Evolutionary conservation across 139 green algal genomes (phyloP), one percentile per base, ranked within the genome.

Genomic region (Chlamydomonas schloesseri): DNA sequence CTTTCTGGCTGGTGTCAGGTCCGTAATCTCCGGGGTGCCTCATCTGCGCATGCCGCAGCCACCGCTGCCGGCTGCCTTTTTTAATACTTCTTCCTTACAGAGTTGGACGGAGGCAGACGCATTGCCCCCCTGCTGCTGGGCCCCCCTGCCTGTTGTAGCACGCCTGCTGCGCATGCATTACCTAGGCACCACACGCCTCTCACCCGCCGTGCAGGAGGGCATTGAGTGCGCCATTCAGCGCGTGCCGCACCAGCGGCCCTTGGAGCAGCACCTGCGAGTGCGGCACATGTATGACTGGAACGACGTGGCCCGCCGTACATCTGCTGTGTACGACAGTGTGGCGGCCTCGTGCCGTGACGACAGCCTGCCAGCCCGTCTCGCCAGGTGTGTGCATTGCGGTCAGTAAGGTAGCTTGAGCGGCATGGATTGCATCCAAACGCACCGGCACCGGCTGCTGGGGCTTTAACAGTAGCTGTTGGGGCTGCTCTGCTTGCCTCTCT

Each of bases 271-370:
- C 79, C 31, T 68, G 11, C 87, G 90, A 42, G 95, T 96, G 26
- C 47, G 67, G 0, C 72, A 77, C 11, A 98, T 99, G 94, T 99
- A 99, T 93, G 95, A 90, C 90, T 99, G 97, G 96, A 89, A 84
- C 10, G 89, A 95, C 73, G 94, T 99, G 21, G 96, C 97, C 3
- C 53, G 75, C 65, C 91, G 97, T 24, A 98, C 96, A 33, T 92
- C 96, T 71, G 34, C 31, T 2, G 97, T 97, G 47, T 99, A 99
- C 87, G 78, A 92, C 58, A 42, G 31, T 14, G 92, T 85, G 2
- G 46, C 91, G 53, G 33, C 47, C 5, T 75, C 26, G 47, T 26
- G 31, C 23, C 50, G 70, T 47, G 86, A 91, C n/a, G 89, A 93
- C 64, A 65, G 60, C 34, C 58, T 93, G 68, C 81, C 81, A 1